phyloP scores from a whole-genome alignment of 129 eudicot species.

The Scalesia atractyloides region DNA sequence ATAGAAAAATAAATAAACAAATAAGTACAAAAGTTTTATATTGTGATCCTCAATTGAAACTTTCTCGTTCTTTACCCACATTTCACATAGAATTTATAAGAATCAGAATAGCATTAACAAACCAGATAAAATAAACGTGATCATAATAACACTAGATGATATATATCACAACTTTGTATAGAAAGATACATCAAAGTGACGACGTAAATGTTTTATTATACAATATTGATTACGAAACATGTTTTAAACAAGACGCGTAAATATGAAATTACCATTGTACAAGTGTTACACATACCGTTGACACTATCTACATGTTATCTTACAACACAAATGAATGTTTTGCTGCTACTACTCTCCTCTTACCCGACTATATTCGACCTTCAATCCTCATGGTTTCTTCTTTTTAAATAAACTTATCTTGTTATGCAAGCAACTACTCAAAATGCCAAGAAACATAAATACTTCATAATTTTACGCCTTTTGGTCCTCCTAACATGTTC shows the following conservation, averaged over 20 bases:
- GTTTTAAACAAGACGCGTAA: background rate
- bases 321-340: background rate
- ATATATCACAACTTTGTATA: no score
- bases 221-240: no score
- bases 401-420: background rate
- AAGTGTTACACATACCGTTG: background rate
- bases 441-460: conserved; percentile 47
- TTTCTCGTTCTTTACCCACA: no score
- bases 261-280: background rate
- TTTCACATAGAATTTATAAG: no score
- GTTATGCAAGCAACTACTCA: conserved; percentile 22
- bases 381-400: conserved; percentile 8
- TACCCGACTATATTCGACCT: background rate
- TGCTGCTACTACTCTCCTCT: background rate
- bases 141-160: no score
- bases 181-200: no score
- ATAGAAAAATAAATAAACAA: no score
- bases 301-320: conserved; percentile 1
- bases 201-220: no score
- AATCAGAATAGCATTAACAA: no score
- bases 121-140: no score
- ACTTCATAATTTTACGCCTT: conserved; percentile 43
- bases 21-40: no score
- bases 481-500: conserved; percentile 35
- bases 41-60: no score